Base-by-base conservation (phyloP, 1,139 yeast genomes). In the Magnusiomyces suaveolens region DNA sequence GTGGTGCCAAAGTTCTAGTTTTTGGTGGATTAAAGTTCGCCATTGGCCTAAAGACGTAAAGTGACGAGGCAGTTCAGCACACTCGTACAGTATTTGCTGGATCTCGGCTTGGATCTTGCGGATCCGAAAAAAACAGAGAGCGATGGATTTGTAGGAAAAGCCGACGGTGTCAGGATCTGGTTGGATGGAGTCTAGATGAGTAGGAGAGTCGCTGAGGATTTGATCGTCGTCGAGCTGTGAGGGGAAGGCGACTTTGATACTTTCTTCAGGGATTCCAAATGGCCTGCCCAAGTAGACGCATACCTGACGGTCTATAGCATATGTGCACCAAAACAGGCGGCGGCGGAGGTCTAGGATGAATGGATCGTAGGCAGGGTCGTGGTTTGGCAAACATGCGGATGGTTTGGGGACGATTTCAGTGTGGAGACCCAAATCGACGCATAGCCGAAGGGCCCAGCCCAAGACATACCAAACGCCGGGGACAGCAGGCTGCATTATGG, bases 401-500 rank as follows among this genome's bases (percentile, higher is more conserved):
- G 68, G 57, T 49, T 63, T 62, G 44, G 63, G 58, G n/a, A 68
- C 68, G 23, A 64, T 66, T 52, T 71, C 95, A 41, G 82, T 80
- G 66, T 88, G 96, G 4, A 89, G 72, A 1, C 95, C 96, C 58
- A 89, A 69, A 67, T 88, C 96, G 26, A 88, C 87, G 62, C 94
- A 83, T 53, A 87, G 69, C 56, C 96, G 75, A 52, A 87, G 69
- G 0, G 92, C 92, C 4, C 87, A 80, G 0, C 96, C 96, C 58
- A 87, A 72, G 1, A 87, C 81, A 64, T 87, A 87, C 97, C 97
- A 89, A n/a, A 87, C 87, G 1, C 96, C 94, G 0, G 96, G 96
- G 2, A 81, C 80, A 0, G 74, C 68, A 0, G 76, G 76, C 2
- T 74, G 62, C 72, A 72, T 70, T 33, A 71, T 76, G 1, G 95